Evolutionary conservation across 106 monocot species (phyloP), one percentile per base, ranked within the genome.

Genomic region (Dactylorhiza incarnata): DNA sequence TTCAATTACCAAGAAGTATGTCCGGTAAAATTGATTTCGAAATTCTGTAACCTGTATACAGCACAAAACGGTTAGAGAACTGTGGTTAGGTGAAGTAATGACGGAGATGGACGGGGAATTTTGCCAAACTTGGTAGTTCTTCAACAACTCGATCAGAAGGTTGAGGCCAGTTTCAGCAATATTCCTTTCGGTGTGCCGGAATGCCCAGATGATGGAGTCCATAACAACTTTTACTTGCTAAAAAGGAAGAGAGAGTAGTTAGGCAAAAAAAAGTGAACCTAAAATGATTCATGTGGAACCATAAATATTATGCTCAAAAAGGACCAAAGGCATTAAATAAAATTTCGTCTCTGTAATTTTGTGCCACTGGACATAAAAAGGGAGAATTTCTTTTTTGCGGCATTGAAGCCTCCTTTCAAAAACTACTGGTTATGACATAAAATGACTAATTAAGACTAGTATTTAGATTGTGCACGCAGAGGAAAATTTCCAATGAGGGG

Each of bases 131-230:
- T 97, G 93, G 68, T 94, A 94, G 46, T 94, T 97, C 72, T 89
- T 97, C 66, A 97, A 77, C 80, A 97, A 86, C 78, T 97, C 97
- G 68, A 94, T 79, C 20, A 97, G 82, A 71, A 97, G 89, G 79
- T 86, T 97, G 45, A 97, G 91, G 17, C 97, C 97, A 20, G 97
- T 97, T 75, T 97, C 97, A 23, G 97, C 97, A 76, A 97, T 97
- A 68, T 97, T 97, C 77, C 97, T 91, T 87, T 97, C 97, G 9
- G 97, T 97, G 76, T 97, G 97, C 56, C 97, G 88, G 73, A 94
- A 97, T 68, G 97, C 97, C 97, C 97, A 97, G 68, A 84, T 94
- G 77, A 97, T 91, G 5, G 97, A 97, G 78, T 97, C 94, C 87
- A 97, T 91, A 2, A 97, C 91, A 51, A 97, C 87, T 48, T 94